Base-by-base conservation (phyloP, 23 red algal genomes). In the Pyropia yezoensis region DNA sequence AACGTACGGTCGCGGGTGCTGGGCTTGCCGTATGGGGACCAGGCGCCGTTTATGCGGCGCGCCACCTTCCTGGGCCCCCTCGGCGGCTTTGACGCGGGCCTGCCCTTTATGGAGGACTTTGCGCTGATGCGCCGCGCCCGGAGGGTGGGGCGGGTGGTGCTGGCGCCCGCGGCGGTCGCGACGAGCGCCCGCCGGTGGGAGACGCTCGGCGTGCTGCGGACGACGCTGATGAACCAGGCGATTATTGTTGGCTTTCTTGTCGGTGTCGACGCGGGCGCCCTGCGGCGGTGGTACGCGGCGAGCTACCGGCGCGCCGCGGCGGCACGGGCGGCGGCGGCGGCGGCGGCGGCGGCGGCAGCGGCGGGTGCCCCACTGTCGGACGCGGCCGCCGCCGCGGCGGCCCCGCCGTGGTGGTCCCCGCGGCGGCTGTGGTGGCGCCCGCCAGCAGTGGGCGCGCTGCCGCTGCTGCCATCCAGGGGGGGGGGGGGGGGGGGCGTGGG, bases 91-190 rank as follows among this genome's bases (percentile, higher is more conserved):
- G 11, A 47, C 39, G 45, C 32, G 19, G 28, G 19, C 9, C 59
- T 84, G 72, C 82, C 79, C 6, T 76, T 96, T 73, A 49, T 96
- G 54, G 91, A 96, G 54, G 91, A 96, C 57, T 79, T 89, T 26
- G 66, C 77, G 22, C 32, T 96, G 15, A 68, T 70, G 16, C 66
- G 78, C 6, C 49, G 65, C 21, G 33, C 77, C 12, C 60, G 59
- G 22, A 28, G 34, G 33, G 14, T 58, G 33, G 77, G 91, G 28
- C 64, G 69, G 53, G 63, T 88, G 52, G 19, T n/a, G 7, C 68
- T 80, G 3, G 77, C 84, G 19, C 25, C 49, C 11, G 74, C 52
- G 27, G 49, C 49, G 16, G 83, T 81, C 12, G 49, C 55, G 68
- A 89, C 84, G 16, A 81, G 66, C 26, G 83, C 45, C 1, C 57